Evolutionary conservation across 305 asterid species (phyloP), one percentile per base, ranked within the genome.

Genomic region (Solanum hybrid): DNA sequence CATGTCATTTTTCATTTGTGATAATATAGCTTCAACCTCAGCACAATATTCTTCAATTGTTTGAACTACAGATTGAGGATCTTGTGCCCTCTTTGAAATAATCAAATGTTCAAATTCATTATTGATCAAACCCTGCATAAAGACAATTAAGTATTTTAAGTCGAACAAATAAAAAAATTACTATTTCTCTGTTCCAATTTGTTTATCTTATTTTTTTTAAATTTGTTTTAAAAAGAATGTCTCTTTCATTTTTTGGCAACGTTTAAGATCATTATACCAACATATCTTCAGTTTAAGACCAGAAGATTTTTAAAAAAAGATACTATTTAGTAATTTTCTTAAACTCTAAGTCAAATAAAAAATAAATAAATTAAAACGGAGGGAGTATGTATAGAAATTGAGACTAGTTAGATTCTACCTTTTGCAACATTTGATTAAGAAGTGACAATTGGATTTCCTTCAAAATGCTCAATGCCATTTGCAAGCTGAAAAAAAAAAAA

Each of bases 351-450:
- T n/a, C 29, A 66, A 66, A 10, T 66, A 9, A 4, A 2, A 66
- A 10, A 9, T 11, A 22, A 66, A 22, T 9, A 9, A 66, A 66
- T 64, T n/a, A 9, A 22, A 22, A 7, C 0, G 1, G 13, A 22
- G 13, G 29, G 10, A 64, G 73, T 64, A 64, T 9, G 22, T 64
- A n/a, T 64, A 31, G 19, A 64, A 64, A 64, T 22, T 22, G 26
- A 7, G 13, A 22, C 17, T 35, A 78, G 31, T 35, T 19, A 69
- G 8, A 78, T 78, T 36, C 85, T 78, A 78, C 56, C 85, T 78
- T n/a, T 78, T 36, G 24, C 56, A 78, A 78, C 32, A 78, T 78
- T 36, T 78, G 56, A n/a, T 36, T 78, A 78, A 78, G 85, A 78
- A 36, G 85, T 35, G 19, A 45, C 13, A 19, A 45, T 78, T 78